Evolutionary conservation across 73 alveolate genomes (phyloP), one percentile per base, ranked within the genome.

Genomic region (Durusdinium trenchii): DNA sequence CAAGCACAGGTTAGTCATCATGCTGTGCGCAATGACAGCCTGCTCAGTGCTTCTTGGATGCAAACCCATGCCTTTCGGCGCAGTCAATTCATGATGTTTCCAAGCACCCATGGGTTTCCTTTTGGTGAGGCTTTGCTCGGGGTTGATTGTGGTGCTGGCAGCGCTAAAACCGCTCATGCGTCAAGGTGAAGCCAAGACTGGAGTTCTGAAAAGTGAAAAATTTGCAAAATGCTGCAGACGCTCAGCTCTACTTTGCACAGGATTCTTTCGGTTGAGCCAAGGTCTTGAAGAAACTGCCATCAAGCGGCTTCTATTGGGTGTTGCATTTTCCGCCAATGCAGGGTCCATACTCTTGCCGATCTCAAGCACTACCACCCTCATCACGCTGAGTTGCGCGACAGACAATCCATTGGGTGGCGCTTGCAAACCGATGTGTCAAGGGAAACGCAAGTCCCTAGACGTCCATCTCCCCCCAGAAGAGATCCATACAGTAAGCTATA

Each of bases 1-100:
- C n/a, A n/a, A n/a, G n/a, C n/a, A n/a, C 79, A 52, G 60, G 67
- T 48, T 82, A 86, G 96, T 89, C 75, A 67, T 89, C 73, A 89
- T 89, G 96, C 86, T 89, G 42, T 89, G 71, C 54, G 67, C 96
- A 67, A 89, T 89, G 96, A 73, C 96, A 10, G 96, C 96, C 54
- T 89, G 96, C 79, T 89, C 96, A 54, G 96, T 89, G 86, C 86
- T 45, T 69, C 92, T 82, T 26, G 92, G 92, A 46, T 69, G n/a
- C 14, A 10, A 82, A 48, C 30, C 36, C 30, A 30, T 32, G 62
- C 32, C 36, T 67, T 67, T n/a, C 16, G 45, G 81, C 73, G 0
- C 73, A 23, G 18, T 32, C 18, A 60, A 60, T 60, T 60, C 30
- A 60, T 57, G 12, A 57, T 57, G 69, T 57, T 57, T 23, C 69